These are phyloP conservation scores for Gaertneriomyces sp. DNA, from an alignment of 192 early-diverging fungal species.

Conservation along the genomic window DNA sequence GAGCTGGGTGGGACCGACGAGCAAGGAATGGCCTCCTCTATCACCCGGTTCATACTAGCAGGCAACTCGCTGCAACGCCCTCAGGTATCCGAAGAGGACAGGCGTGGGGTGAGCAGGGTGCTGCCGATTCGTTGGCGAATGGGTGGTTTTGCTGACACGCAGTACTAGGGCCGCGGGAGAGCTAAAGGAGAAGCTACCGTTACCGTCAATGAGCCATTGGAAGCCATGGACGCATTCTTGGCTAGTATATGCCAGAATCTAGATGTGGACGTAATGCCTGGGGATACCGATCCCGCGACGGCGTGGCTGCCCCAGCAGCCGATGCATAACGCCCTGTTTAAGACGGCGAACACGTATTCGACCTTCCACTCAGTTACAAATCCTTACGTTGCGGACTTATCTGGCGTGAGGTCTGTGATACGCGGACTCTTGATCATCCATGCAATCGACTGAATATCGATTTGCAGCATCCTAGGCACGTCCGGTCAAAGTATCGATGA, in stretches of 20 bases:
- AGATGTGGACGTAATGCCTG: constrained; percentile 78
- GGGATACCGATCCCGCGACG: constrained; percentile 72
- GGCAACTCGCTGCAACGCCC: constrained; percentile 63
- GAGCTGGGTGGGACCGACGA: constrained; percentile 60
- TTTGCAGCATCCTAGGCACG: constrained; percentile 65
- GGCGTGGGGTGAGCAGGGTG: constrained; percentile 21
- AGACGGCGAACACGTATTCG: constrained; percentile 52
- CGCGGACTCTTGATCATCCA: background rate
- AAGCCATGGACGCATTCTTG: constrained; percentile 63
- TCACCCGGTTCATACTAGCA: constrained; percentile 71
- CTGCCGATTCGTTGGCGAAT: background rate
- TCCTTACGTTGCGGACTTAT: constrained; percentile 71
- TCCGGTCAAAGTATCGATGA: constrained; percentile 90
- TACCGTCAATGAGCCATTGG: constrained; percentile 44
- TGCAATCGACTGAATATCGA: background rate
- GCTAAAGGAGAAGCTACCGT: constrained; percentile 6
- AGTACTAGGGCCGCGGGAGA: background rate
- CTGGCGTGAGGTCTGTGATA: constrained; percentile 51
- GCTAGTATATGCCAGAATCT: constrained; percentile 60
- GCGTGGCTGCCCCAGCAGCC: constrained; percentile 84
- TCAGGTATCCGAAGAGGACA: constrained; percentile 31
- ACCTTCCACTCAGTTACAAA: constrained; percentile 74
- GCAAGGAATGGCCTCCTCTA: constrained; percentile 51
- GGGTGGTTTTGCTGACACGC: background rate
- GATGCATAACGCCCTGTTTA: constrained; percentile 69